Evolutionary conservation across 345 rosid species (phyloP).

Genomic region (Acer negundo): DNA sequence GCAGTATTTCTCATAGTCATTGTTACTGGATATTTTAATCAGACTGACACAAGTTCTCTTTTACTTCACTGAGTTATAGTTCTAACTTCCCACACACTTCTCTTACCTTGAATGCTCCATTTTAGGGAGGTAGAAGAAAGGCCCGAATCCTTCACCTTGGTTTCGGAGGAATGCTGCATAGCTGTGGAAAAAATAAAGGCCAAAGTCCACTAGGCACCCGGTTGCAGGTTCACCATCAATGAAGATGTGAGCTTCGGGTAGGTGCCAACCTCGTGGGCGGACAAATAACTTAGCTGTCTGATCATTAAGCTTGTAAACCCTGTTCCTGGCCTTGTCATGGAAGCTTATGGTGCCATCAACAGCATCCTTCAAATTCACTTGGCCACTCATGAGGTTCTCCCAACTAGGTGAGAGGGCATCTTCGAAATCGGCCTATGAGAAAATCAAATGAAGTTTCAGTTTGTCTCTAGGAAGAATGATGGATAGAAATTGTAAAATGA

Average conservation of each 20-base stretch:
- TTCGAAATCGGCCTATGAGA: constrained; percentile 79
- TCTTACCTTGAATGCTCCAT: constrained; percentile 91
- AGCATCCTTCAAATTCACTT: constrained; percentile 88
- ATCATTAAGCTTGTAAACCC: constrained; percentile 82
- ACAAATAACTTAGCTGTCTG: constrained; percentile 81
- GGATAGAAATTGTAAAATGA: background rate
- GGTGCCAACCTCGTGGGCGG: constrained; percentile 92
- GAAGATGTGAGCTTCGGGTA: constrained; percentile 82
- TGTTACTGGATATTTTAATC: background rate
- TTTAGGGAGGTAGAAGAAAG: constrained; percentile 94
- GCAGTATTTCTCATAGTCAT: background rate
- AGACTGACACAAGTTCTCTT: background rate
- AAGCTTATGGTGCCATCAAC: constrained; percentile 77
- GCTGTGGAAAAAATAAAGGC: constrained; percentile 88
- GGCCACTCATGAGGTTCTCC: constrained; percentile 95
- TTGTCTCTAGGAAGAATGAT: background rate
- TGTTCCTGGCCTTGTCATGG: constrained; percentile 77
- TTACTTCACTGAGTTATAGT: background rate
- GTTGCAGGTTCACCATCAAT: constrained; percentile 86
- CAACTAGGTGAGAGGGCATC: constrained; percentile 91
- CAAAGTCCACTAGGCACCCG: constrained; percentile 90
- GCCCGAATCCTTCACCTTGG: constrained; percentile 84
- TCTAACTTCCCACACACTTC: background rate
- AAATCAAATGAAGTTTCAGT: background rate
- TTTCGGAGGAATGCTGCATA: constrained; percentile 54